Base-by-base conservation (phyloP, 768 basidiomycete species). In the Kwoniella dejecticola region DNA sequence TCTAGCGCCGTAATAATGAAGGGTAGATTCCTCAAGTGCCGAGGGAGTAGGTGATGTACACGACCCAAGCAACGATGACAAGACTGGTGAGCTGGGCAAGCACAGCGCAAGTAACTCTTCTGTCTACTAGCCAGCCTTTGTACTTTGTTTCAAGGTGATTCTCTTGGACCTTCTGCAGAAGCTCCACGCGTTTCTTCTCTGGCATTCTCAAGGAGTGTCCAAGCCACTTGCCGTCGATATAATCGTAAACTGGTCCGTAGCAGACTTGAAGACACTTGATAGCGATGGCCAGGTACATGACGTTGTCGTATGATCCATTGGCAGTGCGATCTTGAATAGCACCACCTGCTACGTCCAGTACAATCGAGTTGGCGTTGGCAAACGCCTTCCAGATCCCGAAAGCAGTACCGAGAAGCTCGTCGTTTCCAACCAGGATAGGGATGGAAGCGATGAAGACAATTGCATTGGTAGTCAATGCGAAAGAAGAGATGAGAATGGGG, bases 321-420 rank as follows among this genome's bases (percentile, higher is more conserved):
- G 55, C 27, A n/a, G 72, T 67, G 24, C 65, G 62, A 38, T 74
- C 72, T 69, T 77, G 75, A 48, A 74, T 74, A 24, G 75, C 75
- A 23, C 75, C 75, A 6, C 71, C 70, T 1, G 69, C 69, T 3
- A 77, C 73, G 24, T 77, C 75, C 3, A 77, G 57, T 12, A 77
- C 62, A 1, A 67, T 64, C 19, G 66, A 65, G 19, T 71, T 71
- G 2, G 52, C 67, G 33, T 74, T 74, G 38, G 66, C 67, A 56
- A 77, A 77, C 12, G 73, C 66, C 53, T 73, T 77, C 75, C 75
- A 77, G 2, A 77, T 64, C 0, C 75, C 75, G 40, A 70, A 74
- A 1, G 75, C 75, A 1, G 75, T 77, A 10, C 75, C 75, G 15
- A 77, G 57, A n/a, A 72, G 61, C 8, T 56, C 49, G 45, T 71